phyloP scores from a whole-genome alignment of 2,329 filamentous ascomycete genomes.

The Monosporascus sp. region DNA sequence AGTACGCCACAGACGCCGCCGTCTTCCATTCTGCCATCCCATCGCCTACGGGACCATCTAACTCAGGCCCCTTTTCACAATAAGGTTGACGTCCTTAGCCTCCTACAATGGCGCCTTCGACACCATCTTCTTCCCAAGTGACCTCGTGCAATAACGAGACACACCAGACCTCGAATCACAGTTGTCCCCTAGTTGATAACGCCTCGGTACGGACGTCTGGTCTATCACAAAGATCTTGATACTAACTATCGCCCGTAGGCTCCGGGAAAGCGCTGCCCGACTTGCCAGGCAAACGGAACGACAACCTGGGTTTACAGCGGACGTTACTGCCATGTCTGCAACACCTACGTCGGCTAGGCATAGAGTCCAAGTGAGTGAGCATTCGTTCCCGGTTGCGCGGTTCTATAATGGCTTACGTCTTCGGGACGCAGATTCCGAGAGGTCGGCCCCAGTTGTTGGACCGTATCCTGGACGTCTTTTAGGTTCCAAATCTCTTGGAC shows the following conservation, averaged over 20 bases:
- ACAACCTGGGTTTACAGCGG: conserved; percentile 18
- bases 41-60: not conserved
- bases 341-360: conserved; percentile 15
- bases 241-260: conserved; percentile 11
- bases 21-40: no score
- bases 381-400: not conserved
- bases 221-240: conserved; percentile 1
- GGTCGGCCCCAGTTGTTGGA: not conserved
- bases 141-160: conserved; percentile 3
- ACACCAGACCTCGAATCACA: conserved; percentile 3
- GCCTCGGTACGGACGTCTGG: conserved; percentile 11
- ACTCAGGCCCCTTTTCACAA: no score
- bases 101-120: conserved; percentile 11
- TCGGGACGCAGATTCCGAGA: not conserved
- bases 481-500: not conserved
- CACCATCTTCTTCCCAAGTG: conserved; percentile 5
- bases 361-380: not conserved
- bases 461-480: not conserved
- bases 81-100: not conserved
- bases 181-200: conserved; percentile 8
- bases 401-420: not conserved
- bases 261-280: conserved; percentile 16
- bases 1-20: not conserved
- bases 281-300: conserved; percentile 11
- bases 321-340: conserved; percentile 18